Base-by-base conservation (phyloP, 805 yeast genomes). In the Wickerhamomyces pijperi region DNA sequence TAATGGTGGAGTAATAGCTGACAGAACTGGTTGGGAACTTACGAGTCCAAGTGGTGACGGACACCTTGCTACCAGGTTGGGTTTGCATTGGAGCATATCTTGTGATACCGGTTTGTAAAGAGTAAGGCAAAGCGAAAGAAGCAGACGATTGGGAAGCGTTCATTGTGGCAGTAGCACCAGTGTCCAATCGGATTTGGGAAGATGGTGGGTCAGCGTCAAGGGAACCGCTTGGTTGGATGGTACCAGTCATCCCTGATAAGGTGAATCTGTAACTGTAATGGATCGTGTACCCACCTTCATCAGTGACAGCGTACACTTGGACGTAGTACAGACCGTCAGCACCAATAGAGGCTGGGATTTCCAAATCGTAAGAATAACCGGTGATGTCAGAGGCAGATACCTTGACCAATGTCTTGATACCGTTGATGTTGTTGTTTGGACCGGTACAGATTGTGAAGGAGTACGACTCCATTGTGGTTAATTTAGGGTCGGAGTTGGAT, bases 51-150 rank as follows among this genome's bases (percentile, higher is more conserved):
- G 78, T 60, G 9, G 80, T 68, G 31, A 66, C 73, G 1, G 95
- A 82, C 19, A 86, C 73, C 9, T 61, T 63, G 1, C 82, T 53
- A 3, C 80, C 83, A 5, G 98, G 97, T 60, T 86, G 95, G 42
- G 67, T 56, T 62, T 88, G 97, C 95, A 87, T 85, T 39, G 97
- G 96, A 1, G 97, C 97, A 58, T 62, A 84, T 50, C 88, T 72
- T 9, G 83, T 74, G 17, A 49, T 59, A 23, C 95, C 95, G 0
- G 92, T 80, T 63, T 90, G 97, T 49, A 50, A 46, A 3, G 84
- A 72, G 61, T 88, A 90, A 2, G 94, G 71, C 6, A 87, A 63
- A 3, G 78, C 55, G 56, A 80, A 81, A 3, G 86, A 78, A 12
- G 56, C 59, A 0, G 76, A 60, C 25, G 65, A 65, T 6, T 61